Conservation (phyloP, 345 rosid genomes). For the Populus ilicifolia region DNA sequence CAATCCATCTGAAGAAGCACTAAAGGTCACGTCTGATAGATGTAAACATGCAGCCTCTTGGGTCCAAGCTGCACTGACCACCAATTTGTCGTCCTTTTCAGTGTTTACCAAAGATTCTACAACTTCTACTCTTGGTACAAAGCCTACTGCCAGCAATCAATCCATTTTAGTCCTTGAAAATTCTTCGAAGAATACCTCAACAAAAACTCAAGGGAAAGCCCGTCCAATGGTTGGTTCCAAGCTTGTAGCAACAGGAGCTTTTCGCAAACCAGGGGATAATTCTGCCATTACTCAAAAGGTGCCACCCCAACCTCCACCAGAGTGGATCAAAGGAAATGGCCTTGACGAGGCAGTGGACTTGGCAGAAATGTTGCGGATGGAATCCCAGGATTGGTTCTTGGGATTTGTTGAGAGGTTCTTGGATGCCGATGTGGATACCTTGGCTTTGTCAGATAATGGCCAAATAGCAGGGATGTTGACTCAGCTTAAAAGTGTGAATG, state of each 20-base stretch:
- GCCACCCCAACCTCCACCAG: conserved; percentile 45
- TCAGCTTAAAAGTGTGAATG: conserved; percentile 90
- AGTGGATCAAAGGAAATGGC: conserved; percentile 73
- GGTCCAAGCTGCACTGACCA: conserved; percentile 88
- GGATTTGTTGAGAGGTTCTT: conserved; percentile 85
- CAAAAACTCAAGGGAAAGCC: conserved; percentile 47
- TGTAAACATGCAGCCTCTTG: conserved; percentile 68
- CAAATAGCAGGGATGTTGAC: conserved; percentile 90
- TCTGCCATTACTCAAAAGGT: conserved; percentile 42
- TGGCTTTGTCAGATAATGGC: conserved; percentile 62
- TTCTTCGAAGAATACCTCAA: conserved; percentile 37
- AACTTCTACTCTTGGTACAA: conserved; percentile 36
- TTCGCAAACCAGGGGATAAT: conserved; percentile 53
- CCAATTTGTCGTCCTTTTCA: conserved; percentile 72
- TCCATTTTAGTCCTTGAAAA: conserved; percentile 56
- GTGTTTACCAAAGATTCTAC: conserved; percentile 52
- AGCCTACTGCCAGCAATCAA: conserved; percentile 34
- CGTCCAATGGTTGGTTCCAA: conserved; percentile 57
- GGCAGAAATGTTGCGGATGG: conserved; percentile 63
- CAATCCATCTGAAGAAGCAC: conserved; percentile 60
- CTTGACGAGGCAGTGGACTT: conserved; percentile 70
- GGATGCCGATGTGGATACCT: conserved; percentile 62
- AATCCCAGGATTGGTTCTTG: conserved; percentile 90
- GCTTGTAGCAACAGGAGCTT: conserved; percentile 64
- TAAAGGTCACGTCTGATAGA: conserved; percentile 53